These are phyloP conservation scores for Coffea humblotiana DNA, from an alignment of 305 asterid genomes.

Conservation along the genomic window DNA sequence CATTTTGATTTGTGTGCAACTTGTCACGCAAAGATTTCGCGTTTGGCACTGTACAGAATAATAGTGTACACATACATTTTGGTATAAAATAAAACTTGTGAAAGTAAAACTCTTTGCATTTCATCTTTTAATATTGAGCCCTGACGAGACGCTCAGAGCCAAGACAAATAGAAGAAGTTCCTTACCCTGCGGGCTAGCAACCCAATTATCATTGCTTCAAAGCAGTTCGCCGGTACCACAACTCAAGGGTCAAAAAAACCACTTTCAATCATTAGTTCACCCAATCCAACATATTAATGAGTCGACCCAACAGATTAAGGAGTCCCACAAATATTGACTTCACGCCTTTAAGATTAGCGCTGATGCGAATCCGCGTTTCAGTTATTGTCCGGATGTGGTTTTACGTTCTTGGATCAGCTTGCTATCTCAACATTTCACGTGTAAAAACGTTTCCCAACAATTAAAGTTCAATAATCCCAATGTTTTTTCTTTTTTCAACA, in stretches of 20 bases:
- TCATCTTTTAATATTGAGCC: neutral
- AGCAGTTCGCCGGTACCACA: neutral
- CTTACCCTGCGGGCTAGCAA: neutral
- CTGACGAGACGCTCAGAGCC: too few species aligned
- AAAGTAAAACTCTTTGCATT: neutral
- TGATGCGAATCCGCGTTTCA: neutral
- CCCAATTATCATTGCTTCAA: neutral
- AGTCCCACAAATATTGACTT: neutral
- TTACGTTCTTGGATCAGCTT: neutral
- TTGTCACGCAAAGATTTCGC: conserved; percentile 16
- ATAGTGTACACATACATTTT: too few species aligned
- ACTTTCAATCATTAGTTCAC: conserved; percentile 14
- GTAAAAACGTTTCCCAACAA: neutral
- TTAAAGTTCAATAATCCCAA: neutral
- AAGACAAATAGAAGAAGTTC: neutral
- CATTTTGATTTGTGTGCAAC: neutral
- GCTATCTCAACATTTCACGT: neutral
- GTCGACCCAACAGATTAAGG: neutral
- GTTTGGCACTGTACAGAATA: neutral
- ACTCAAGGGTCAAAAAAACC: neutral
- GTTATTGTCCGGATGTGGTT: neutral
- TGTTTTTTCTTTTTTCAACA: neutral
- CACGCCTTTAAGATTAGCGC: neutral
- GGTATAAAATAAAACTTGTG: neutral
- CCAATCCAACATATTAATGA: conserved; percentile 1